Evolutionary conservation across 768 basidiomycete species (phyloP).

Genomic region (Scleroderma bovista): DNA sequence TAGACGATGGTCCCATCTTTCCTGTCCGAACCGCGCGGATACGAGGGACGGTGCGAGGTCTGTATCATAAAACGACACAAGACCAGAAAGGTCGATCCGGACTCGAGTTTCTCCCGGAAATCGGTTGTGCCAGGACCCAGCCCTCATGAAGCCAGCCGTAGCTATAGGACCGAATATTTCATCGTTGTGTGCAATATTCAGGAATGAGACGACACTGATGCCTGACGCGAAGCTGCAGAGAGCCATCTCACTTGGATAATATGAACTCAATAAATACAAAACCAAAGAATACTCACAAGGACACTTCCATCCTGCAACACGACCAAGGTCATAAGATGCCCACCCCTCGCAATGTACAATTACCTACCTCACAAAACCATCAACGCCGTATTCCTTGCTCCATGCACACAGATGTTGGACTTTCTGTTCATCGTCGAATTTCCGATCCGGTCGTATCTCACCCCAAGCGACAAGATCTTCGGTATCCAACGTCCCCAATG

Average conservation of each 20-base stretch:
- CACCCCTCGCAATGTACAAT: too few relatives aligned
- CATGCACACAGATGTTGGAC: too few relatives aligned
- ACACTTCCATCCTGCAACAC: slow-evolving; percentile 42
- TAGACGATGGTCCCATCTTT: slow-evolving; percentile 17
- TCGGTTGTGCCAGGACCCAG: slow-evolving; percentile 21
- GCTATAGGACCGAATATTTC: neutral
- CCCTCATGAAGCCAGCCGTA: slow-evolving; percentile 8
- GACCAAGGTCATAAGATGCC: too few relatives aligned
- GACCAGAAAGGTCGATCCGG: slow-evolving; percentile 14
- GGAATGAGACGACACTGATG: slow-evolving; percentile 36
- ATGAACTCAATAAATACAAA: neutral
- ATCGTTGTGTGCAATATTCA: slow-evolving; percentile 19
- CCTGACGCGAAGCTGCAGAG: slow-evolving; percentile 41
- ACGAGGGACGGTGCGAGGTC: slow-evolving; percentile 11
- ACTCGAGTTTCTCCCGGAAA: slow-evolving; percentile 24
- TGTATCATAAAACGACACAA: slow-evolving; percentile 25
- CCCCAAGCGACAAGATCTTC: slow-evolving; percentile 34
- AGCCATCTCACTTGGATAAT: slow-evolving; percentile 39
- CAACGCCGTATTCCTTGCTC: slow-evolving; percentile 22
- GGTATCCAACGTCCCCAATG: slow-evolving; percentile 27
- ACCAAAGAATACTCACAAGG: slow-evolving; percentile 34
- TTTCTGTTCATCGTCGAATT: slow-evolving; percentile 17
- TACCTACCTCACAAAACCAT: slow-evolving; percentile 32
- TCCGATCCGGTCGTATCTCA: slow-evolving; percentile 11
- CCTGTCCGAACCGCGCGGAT: too few relatives aligned